These are phyloP conservation scores for Leptographium flavum DNA, from an alignment of 2,329 filamentous ascomycete genomes.

Conservation along the genomic window DNA sequence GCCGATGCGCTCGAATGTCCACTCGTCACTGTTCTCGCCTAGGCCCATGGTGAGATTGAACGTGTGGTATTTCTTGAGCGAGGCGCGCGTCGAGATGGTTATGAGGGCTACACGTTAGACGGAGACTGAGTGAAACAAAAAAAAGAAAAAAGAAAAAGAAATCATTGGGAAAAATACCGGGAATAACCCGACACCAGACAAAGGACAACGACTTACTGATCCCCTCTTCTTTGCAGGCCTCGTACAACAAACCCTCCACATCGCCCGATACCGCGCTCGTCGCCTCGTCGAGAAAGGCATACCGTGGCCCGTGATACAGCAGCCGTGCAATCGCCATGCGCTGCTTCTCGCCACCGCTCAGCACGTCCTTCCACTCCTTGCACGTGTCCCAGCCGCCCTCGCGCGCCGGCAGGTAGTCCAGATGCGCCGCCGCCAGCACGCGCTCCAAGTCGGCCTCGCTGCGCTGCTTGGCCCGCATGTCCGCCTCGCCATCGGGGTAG, in stretches of 20 bases:
- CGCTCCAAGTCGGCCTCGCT: conserved; percentile 64
- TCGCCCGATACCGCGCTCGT: conserved; percentile 90
- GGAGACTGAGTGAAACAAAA: conserved; percentile 2
- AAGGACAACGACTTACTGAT: conserved; percentile 54
- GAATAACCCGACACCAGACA: background rate
- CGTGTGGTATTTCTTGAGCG: conserved; percentile 88
- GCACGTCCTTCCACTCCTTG: conserved; percentile 96
- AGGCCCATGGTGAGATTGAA: conserved; percentile 77
- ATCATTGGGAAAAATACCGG: conserved; percentile 1
- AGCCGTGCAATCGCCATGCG: conserved; percentile 81
- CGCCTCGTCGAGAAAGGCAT: conserved; percentile 89
- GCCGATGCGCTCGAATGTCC: conserved; percentile 88
- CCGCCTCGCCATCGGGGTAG: conserved; percentile 86
- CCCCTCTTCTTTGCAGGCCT: conserved; percentile 80
- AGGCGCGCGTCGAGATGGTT: conserved; percentile 88
- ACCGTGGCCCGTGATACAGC: conserved; percentile 87
- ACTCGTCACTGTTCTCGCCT: conserved; percentile 69
- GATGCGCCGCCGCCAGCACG: conserved; percentile 66
- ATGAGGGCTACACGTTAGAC: conserved; percentile 51
- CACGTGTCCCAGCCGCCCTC: conserved; percentile 95
- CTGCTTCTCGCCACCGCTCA: conserved; percentile 97
- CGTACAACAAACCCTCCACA: conserved; percentile 86
- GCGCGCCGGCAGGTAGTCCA: conserved; percentile 80
- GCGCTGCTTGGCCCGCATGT: conserved; percentile 74
- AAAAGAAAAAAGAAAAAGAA: conserved; percentile 2